Evolutionary conservation across 176 grass and related monocot genomes (phyloP).

Genomic region (Eleusine indica): DNA sequence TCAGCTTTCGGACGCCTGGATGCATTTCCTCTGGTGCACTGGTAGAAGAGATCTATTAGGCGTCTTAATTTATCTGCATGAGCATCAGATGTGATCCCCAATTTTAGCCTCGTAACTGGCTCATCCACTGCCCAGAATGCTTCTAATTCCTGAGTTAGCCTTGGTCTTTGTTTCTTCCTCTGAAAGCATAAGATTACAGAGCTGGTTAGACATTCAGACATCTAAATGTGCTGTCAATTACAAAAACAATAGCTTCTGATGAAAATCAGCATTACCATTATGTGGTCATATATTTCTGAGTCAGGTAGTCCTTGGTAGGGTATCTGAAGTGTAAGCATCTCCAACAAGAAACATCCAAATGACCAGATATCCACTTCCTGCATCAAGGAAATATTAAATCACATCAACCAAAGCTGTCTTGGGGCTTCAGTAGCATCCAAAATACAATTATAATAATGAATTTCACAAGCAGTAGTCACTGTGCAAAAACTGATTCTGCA

Average conservation of each 20-base stretch:
- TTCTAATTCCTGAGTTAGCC: slow-evolving; percentile 81
- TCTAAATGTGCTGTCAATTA: slow-evolving; percentile 24
- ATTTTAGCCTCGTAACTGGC: slow-evolving; percentile 46
- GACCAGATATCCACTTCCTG: slow-evolving; percentile 99
- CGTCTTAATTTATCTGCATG: slow-evolving; percentile 77
- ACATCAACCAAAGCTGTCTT: background rate
- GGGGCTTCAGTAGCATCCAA: background rate
- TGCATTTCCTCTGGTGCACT: slow-evolving; percentile 73
- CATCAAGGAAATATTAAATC: slow-evolving; percentile 28
- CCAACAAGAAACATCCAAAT: slow-evolving; percentile 88
- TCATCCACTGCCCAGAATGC: slow-evolving; percentile 65
- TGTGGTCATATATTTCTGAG: slow-evolving; percentile 78
- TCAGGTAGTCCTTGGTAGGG: slow-evolving; percentile 78
- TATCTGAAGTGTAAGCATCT: slow-evolving; percentile 81
- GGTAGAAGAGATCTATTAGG: slow-evolving; percentile 81
- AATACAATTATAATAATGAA: background rate
- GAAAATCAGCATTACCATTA: slow-evolving; percentile 55
- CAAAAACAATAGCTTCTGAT: slow-evolving; percentile 16
- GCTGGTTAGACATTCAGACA: slow-evolving; percentile 34
- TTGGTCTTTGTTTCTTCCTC: slow-evolving; percentile 82
- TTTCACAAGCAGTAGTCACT: background rate
- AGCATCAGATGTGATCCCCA: slow-evolving; percentile 67
- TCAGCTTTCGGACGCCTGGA: slow-evolving; percentile 68
- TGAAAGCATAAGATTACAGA: slow-evolving; percentile 35
- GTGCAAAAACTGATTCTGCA: background rate